Conservation (phyloP, 2,329 filamentous ascomycete genomes). For the Grosmannia penicillata region DNA sequence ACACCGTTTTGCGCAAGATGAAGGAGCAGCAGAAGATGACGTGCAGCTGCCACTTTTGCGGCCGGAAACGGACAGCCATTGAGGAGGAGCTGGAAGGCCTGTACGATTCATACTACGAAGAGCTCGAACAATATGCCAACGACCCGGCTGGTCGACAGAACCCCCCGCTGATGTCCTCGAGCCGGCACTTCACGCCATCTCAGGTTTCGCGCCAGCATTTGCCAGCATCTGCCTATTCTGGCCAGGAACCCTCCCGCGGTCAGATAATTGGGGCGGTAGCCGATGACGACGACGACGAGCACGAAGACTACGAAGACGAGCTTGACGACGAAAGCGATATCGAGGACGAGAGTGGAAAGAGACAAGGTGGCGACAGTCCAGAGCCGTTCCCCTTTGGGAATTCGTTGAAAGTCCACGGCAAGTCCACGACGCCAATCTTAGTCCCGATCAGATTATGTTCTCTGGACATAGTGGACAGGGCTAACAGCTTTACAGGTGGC, state of each 20-base stretch:
- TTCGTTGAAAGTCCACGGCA: conserved; percentile 84
- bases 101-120: conserved; percentile 97
- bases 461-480: background rate
- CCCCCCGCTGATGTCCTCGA: conserved; percentile 52
- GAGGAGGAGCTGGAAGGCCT: conserved; percentile 95
- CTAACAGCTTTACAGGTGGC: conserved; percentile 46
- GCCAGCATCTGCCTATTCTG: conserved; percentile 41
- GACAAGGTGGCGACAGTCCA: conserved; percentile 51
- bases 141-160: conserved; percentile 48
- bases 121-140: conserved; percentile 94
- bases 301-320: conserved; percentile 36
- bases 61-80: conserved; percentile 88
- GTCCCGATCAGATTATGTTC: background rate
- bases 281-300: conserved; percentile 37
- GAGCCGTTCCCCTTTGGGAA: conserved; percentile 98
- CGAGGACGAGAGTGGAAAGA: conserved; percentile 47
- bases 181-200: conserved; percentile 45
- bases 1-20: conserved; percentile 96
- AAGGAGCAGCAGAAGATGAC: conserved; percentile 99
- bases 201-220: conserved; percentile 42
- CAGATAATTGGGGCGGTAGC: conserved; percentile 56
- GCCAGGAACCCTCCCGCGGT: conserved; percentile 57
- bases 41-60: conserved; percentile 94
- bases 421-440: conserved; percentile 15
- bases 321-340: conserved; percentile 49